Percentiles rank a stretch among this genome's conserved stretches.
Evolutionary conservation across 257 asterid genomes (phyloP).

Genomic region (Solanum ossicruentum): DNA sequence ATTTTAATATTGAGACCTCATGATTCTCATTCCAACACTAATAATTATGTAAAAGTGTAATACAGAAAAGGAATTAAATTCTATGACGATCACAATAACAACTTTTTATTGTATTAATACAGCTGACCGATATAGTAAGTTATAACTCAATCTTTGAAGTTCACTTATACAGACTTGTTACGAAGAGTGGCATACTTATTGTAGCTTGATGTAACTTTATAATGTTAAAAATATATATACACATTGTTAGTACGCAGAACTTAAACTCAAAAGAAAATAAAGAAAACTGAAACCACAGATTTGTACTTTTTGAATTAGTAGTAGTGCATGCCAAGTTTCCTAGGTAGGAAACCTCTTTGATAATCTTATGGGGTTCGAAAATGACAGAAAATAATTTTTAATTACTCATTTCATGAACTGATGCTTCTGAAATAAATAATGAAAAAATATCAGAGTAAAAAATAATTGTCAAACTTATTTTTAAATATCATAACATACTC

Average conservation of each 20-base stretch:
- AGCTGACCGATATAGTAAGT: not conserved
- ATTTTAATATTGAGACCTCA: too few species aligned
- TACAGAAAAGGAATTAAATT: not conserved
- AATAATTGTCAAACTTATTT: not conserved
- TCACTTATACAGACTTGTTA: not conserved
- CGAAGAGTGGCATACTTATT: not conserved
- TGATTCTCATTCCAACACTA: not conserved
- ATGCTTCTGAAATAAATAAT: not conserved
- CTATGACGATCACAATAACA: not conserved
- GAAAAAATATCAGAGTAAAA: not conserved
- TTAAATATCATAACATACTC: not conserved
- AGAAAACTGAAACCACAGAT: not conserved
- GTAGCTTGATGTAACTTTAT: not conserved
- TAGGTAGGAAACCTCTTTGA: not conserved
- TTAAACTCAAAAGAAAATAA: not conserved
- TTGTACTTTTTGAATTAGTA: not conserved
- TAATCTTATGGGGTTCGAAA: not conserved
- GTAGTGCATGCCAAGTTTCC: not conserved
- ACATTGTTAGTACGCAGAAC: not conserved
- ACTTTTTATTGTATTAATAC: not conserved
- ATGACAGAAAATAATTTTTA: not conserved
- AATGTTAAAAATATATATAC: not conserved
- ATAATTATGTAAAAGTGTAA: not conserved
- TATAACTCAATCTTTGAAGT: not conserved
- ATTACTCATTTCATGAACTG: not conserved